Conservation (phyloP, 139 green algal species). For the Astrephomene gubernaculifera region DNA sequence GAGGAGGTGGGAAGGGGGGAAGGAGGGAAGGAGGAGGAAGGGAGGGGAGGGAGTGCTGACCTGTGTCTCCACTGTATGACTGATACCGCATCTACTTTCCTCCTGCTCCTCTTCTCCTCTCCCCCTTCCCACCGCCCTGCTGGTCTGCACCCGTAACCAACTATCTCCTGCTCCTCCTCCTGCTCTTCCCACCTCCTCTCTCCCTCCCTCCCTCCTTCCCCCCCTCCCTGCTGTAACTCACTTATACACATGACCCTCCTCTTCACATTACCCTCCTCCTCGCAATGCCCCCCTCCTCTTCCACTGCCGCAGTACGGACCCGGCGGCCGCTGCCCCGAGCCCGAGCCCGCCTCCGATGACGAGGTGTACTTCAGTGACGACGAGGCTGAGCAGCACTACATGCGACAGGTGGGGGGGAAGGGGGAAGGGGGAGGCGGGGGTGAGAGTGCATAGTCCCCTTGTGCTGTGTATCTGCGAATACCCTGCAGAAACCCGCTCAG, state of each 20-base stretch:
- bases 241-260: no score
- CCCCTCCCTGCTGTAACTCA: background rate
- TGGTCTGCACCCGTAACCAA: no score
- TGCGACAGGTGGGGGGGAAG: conserved; percentile 4
- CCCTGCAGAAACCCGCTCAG: no score
- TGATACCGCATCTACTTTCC: no score
- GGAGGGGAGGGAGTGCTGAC: background rate
- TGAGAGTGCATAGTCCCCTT: no score
- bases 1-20: background rate
- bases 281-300: background rate
- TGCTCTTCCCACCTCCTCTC: background rate
- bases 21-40: background rate
- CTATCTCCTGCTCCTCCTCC: no score
- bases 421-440: background rate
- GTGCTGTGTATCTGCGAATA: no score
- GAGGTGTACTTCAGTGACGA: conserved; percentile 71
- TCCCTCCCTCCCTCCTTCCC: background rate
- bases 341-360: conserved; percentile 48
- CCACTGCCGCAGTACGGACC: background rate
- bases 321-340: conserved; percentile 20
- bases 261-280: background rate
- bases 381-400: conserved; percentile 63
- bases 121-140: no score
- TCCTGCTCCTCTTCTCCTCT: no score
- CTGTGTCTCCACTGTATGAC: no score